These are phyloP conservation scores for Cystobasidium slooffiae DNA, from an alignment of 1,284 basidiomycete genomes.

Conservation along the genomic window DNA sequence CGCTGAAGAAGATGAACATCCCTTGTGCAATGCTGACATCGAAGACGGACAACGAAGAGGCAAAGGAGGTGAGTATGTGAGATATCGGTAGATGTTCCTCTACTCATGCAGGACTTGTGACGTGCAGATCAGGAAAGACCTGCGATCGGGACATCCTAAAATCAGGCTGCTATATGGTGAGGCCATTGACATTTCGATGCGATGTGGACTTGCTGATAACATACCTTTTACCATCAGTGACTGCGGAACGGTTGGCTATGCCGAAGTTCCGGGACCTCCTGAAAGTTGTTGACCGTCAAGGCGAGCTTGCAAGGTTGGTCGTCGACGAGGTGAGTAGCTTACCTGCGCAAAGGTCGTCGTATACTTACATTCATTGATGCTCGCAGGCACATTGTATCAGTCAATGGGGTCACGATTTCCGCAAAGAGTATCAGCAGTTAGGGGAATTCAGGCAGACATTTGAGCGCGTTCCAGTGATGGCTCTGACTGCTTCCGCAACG, in stretches of 20 bases:
- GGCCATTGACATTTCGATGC: constrained; percentile 47
- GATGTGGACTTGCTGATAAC: too few species aligned
- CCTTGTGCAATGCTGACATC: constrained; percentile 70
- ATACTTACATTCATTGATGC: constrained; percentile 1
- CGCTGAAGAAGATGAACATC: constrained; percentile 65
- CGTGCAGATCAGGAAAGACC: constrained; percentile 63
- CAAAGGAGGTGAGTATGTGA: constrained; percentile 61
- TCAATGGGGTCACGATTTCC: constrained; percentile 39
- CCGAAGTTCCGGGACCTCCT: constrained; percentile 65
- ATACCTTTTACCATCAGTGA: constrained; percentile 59
- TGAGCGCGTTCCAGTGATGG: constrained; percentile 77
- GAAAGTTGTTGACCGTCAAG: constrained; percentile 62
- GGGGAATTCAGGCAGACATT: constrained; percentile 72
- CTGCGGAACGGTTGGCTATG: constrained; percentile 73
- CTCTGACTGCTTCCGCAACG: constrained; percentile 77
- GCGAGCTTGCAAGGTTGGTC: constrained; percentile 70
- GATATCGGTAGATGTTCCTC: neutral
- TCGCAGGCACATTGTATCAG: constrained; percentile 41
- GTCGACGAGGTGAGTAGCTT: constrained; percentile 68
- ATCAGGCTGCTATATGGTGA: constrained; percentile 73
- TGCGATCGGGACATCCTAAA: constrained; percentile 66
- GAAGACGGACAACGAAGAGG: constrained; percentile 65
- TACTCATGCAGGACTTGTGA: constrained; percentile 51
- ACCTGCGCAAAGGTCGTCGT: neutral
- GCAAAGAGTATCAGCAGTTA: constrained; percentile 68